Conservation (phyloP, 2,329 filamentous ascomycete species). For the Rutstroemia sp. region DNA sequence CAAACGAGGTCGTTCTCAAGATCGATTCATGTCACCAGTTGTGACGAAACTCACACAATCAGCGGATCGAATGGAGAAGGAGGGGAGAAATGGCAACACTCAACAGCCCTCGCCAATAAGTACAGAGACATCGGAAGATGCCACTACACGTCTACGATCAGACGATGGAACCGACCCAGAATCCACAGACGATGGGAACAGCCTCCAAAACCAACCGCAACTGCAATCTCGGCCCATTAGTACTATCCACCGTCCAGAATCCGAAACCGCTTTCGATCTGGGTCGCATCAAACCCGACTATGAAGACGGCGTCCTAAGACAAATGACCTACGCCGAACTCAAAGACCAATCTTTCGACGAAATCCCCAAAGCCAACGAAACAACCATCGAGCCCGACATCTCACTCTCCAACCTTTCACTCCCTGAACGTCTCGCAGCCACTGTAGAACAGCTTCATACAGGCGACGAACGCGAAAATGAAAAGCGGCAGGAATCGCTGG, state of each 20-base stretch:
- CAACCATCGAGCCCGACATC: neutral
- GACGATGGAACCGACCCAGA: neutral
- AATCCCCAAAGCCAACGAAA: neutral
- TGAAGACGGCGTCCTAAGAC: neutral
- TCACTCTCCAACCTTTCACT: slow-evolving; percentile 4
- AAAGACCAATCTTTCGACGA: slow-evolving; percentile 9
- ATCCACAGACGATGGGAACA: neutral
- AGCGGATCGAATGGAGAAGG: neutral
- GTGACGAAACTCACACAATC: neutral
- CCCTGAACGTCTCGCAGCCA: neutral
- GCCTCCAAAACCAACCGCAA: neutral
- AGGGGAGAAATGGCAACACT: neutral
- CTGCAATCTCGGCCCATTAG: slow-evolving; percentile 5
- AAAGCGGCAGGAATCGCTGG: neutral
- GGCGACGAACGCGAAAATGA: neutral
- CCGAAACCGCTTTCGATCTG: neutral
- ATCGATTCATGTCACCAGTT: neutral
- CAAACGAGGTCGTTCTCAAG: slow-evolving; percentile 1
- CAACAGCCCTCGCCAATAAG: neutral
- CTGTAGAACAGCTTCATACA: neutral
- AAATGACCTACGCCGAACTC: slow-evolving; percentile 2
- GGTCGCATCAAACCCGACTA: slow-evolving; percentile 2
- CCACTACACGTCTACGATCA: neutral
- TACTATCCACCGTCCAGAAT: neutral
- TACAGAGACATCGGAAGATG: neutral